These are phyloP conservation scores for Phytophthora multivora DNA, from an alignment of 352 stramenopile genomes.

Conservation along the genomic window DNA sequence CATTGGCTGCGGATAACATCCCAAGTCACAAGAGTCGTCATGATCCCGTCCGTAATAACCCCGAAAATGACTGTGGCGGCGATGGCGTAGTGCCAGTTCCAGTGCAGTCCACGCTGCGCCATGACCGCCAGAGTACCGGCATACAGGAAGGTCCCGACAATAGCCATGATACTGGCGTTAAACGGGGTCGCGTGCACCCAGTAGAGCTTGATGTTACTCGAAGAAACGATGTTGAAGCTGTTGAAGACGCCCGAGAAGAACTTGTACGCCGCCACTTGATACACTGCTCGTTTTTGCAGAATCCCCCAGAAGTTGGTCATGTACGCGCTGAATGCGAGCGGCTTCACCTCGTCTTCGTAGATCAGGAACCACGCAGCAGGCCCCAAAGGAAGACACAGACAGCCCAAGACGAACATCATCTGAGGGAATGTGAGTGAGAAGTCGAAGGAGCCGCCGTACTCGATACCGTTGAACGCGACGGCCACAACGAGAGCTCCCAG, in stretches of 20 bases:
- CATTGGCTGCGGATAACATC: slow-evolving; percentile 54
- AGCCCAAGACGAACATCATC: slow-evolving; percentile 51
- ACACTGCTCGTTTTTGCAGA: slow-evolving; percentile 57
- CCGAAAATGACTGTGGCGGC: slow-evolving; percentile 37
- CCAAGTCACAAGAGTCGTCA: slow-evolving; percentile 59
- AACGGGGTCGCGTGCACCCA: slow-evolving; percentile 62
- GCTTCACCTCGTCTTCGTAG: slow-evolving; percentile 24
- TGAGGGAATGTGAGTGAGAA: slow-evolving; percentile 59
- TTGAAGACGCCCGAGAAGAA: slow-evolving; percentile 67
- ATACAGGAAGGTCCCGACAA: slow-evolving; percentile 52
- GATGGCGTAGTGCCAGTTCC: slow-evolving; percentile 63
- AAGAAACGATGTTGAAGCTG: slow-evolving; percentile 58
- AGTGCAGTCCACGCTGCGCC: slow-evolving; percentile 43
- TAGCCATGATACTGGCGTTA: slow-evolving; percentile 54
- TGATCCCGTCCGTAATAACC: slow-evolving; percentile 42
- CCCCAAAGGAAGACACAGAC: slow-evolving; percentile 33
- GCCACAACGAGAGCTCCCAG: slow-evolving; percentile 45
- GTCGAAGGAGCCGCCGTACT: slow-evolving; percentile 58
- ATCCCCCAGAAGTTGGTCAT: slow-evolving; percentile 50
- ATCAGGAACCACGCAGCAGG: slow-evolving; percentile 29
- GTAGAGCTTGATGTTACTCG: slow-evolving; percentile 51
- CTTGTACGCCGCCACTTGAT: slow-evolving; percentile 60
- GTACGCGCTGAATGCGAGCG: slow-evolving; percentile 35
- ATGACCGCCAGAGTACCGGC: slow-evolving; percentile 45
- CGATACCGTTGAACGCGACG: slow-evolving; percentile 48